Percentiles rank a stretch among this genome's conserved stretches.
These are phyloP conservation scores for Cyclostephanos tholiformis DNA, from an alignment of 108 stramenopile genomes.

Conservation along the genomic window DNA sequence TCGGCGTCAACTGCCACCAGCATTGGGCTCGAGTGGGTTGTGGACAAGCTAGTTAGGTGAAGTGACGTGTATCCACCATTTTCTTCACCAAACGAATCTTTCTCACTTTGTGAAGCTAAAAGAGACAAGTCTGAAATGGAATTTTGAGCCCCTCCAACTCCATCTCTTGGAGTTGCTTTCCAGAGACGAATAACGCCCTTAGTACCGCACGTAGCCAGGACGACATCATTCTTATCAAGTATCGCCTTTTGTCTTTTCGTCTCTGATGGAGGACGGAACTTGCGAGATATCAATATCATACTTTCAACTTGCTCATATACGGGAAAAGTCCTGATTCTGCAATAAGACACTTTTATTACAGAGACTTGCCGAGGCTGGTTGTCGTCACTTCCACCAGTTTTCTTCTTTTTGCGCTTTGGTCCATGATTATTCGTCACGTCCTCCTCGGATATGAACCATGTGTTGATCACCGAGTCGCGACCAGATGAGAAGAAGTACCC, in stretches of 20 bases:
- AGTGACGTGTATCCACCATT: slow-evolving; percentile 75
- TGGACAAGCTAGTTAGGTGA: slow-evolving; percentile 44
- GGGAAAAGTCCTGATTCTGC: slow-evolving; percentile 76
- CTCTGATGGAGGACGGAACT: slow-evolving; percentile 45
- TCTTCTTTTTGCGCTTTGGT: slow-evolving; percentile 46
- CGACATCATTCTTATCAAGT: slow-evolving; percentile 42
- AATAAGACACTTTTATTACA: slow-evolving; percentile 42
- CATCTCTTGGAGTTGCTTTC: slow-evolving; percentile 50
- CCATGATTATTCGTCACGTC: slow-evolving; percentile 36
- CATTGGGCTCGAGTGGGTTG: slow-evolving; percentile 39
- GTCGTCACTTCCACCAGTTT: slow-evolving; percentile 24
- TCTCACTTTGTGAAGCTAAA: slow-evolving; percentile 51
- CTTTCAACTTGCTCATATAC: slow-evolving; percentile 86
- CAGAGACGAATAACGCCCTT: slow-evolving; percentile 76
- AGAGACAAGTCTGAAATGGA: slow-evolving; percentile 55
- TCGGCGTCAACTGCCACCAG: slow-evolving; percentile 90
- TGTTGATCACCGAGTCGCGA: slow-evolving; percentile 82
- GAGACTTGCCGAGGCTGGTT: slow-evolving; percentile 41
- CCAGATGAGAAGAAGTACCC: slow-evolving; percentile 75
- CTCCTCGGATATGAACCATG: slow-evolving; percentile 82
- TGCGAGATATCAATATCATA: slow-evolving; percentile 56
- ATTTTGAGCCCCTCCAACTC: slow-evolving; percentile 27
- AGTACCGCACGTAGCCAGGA: slow-evolving; percentile 77
- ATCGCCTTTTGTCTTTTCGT: slow-evolving; percentile 40
- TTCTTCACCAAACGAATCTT: slow-evolving; percentile 73